These are phyloP conservation scores for Phytophthora kernoviae DNA, from an alignment of 352 stramenopile genomes.

Conservation along the genomic window DNA sequence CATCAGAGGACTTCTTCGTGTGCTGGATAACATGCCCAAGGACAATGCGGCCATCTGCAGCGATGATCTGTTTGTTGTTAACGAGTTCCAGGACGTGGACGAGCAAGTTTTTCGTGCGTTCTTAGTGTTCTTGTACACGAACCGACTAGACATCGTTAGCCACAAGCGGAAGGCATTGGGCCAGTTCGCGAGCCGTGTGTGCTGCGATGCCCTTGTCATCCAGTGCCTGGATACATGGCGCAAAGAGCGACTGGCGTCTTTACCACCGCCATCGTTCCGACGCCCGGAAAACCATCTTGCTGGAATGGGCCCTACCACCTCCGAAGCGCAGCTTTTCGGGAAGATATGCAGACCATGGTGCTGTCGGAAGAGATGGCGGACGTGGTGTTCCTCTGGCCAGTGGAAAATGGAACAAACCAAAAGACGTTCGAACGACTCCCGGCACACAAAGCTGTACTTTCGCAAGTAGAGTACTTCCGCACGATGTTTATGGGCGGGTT, in stretches of 20 bases:
- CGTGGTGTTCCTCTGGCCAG: slow-evolving; percentile 81
- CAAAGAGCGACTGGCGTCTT: slow-evolving; percentile 29
- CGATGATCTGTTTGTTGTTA: slow-evolving; percentile 36
- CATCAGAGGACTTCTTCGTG: slow-evolving; percentile 57
- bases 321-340: slow-evolving; percentile 49
- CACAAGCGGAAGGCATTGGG: slow-evolving; percentile 66
- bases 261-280: slow-evolving; percentile 25
- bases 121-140: slow-evolving; percentile 74
- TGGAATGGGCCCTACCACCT: slow-evolving; percentile 24
- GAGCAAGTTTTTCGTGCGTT: slow-evolving; percentile 66
- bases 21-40: slow-evolving; percentile 22
- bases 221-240: slow-evolving; percentile 69
- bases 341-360: slow-evolving; percentile 61
- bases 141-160: slow-evolving; percentile 59
- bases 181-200: slow-evolving; percentile 60
- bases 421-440: slow-evolving; percentile 44
- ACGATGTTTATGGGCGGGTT: slow-evolving; percentile 86
- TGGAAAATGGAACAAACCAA: slow-evolving; percentile 25
- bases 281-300: slow-evolving; percentile 11
- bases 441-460: slow-evolving; percentile 75
- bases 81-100: slow-evolving; percentile 67
- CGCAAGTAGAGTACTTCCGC: slow-evolving; percentile 82
- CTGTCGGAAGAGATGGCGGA: slow-evolving; percentile 54
- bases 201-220: slow-evolving; percentile 47
- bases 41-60: not conserved